Percentiles rank a stretch among this genome's conserved stretches.
These are phyloP conservation scores for Trichoderma atrobrunneum DNA, from an alignment of 2,329 filamentous ascomycete species.

Conservation along the genomic window DNA sequence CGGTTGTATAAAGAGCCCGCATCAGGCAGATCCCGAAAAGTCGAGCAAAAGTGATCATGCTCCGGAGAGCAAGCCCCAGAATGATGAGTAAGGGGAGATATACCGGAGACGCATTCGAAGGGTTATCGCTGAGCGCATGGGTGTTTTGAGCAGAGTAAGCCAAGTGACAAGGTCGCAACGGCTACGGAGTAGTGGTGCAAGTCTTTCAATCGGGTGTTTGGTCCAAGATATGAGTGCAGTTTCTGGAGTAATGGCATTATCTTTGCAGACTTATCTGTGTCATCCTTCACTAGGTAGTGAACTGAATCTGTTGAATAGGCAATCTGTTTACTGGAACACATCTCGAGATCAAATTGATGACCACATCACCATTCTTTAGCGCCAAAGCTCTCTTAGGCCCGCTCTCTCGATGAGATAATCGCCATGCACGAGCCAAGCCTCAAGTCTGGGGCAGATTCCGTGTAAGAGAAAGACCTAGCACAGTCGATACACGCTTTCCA, in stretches of 20 bases:
- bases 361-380: neutral
- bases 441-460: neutral
- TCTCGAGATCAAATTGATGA: neutral
- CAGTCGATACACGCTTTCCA: neutral
- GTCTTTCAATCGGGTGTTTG: neutral
- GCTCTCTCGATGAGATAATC: neutral
- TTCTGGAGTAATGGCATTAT: neutral
- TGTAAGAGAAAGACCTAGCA: neutral
- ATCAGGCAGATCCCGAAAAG: neutral
- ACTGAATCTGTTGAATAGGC: neutral
- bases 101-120: neutral
- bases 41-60: neutral
- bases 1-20: neutral
- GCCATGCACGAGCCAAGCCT: neutral
- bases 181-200: neutral
- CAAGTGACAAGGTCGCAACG: neutral
- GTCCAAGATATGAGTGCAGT: neutral
- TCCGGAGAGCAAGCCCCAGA: neutral
- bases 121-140: neutral
- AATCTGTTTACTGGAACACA: neutral
- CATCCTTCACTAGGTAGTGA: neutral
- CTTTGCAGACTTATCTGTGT: neutral
- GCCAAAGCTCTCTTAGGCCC: neutral
- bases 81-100: neutral
- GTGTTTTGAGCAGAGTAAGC: neutral